Evolutionary conservation across 371 early-diverging fungal genomes (phyloP).

Genomic region (Rhizomucor pusillus): DNA sequence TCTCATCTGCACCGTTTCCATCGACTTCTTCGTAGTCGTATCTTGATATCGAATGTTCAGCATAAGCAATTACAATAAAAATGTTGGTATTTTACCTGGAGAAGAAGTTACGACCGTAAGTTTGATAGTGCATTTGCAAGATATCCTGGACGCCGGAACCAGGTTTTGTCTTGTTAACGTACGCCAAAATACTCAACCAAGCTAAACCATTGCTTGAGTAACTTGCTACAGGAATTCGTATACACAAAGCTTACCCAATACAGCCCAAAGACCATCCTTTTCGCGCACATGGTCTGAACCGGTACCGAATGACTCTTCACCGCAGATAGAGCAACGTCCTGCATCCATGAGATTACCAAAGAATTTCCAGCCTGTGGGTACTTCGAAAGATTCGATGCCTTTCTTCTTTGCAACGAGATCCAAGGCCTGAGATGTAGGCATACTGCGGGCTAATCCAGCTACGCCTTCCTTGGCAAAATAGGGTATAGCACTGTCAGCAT

Average conservation of each 20-base stretch:
- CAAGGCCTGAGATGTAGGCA: conserved; percentile 94
- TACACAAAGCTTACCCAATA: conserved; percentile 58
- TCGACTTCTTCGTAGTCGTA: conserved; percentile 98
- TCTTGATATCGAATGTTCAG: conserved; percentile 14
- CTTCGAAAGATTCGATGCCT: conserved; percentile 78
- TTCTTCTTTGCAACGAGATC: conserved; percentile 88
- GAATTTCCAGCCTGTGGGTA: conserved; percentile 96
- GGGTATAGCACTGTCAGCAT: conserved; percentile 82
- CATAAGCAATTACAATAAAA: neutral
- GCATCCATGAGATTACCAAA: conserved; percentile 99
- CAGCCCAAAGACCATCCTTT: conserved; percentile 98
- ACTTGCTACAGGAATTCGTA: conserved; percentile 1
- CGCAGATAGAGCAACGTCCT: conserved; percentile 91
- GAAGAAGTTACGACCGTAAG: conserved; percentile 96
- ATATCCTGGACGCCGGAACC: conserved; percentile 71
- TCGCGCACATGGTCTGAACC: conserved; percentile 98
- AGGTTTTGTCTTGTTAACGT: conserved; percentile 58
- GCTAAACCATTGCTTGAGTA: conserved; percentile 45
- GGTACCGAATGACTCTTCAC: conserved; percentile 97
- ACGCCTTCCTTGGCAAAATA: conserved; percentile 88
- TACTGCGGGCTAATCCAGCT: conserved; percentile 89
- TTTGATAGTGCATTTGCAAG: conserved; percentile 73
- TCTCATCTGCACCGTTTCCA: conserved; percentile 70
- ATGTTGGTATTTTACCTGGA: conserved; percentile 50
- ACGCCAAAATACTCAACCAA: conserved; percentile 93